Evolutionary conservation across 495 filamentous ascomycete genomes (phyloP).

Genomic region (Talaromyces wortmannii): DNA sequence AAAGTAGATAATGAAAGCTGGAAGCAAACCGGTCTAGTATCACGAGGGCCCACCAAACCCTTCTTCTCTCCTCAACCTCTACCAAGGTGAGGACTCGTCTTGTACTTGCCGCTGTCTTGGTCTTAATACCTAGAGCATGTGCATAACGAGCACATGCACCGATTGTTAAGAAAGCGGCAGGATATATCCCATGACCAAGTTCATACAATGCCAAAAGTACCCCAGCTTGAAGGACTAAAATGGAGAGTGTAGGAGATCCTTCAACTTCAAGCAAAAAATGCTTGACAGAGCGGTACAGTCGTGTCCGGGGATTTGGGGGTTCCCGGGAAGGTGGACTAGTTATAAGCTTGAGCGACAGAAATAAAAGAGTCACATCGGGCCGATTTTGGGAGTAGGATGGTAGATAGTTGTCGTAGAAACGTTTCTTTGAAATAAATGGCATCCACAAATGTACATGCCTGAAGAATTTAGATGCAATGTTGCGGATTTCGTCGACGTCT

Average conservation of each 20-base stretch:
- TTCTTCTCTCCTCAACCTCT: slow-evolving; percentile 40
- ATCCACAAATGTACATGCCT: slow-evolving; percentile 31
- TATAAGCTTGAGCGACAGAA: slow-evolving; percentile 42
- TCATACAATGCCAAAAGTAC: slow-evolving; percentile 28
- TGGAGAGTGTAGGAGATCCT: slow-evolving; percentile 21
- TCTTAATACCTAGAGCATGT: slow-evolving; percentile 40
- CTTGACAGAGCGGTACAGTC: slow-evolving; percentile 36
- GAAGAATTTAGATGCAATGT: slow-evolving; percentile 14
- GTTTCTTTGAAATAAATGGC: slow-evolving; percentile 43
- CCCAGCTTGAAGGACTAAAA: slow-evolving; percentile 25
- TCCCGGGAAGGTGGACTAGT: slow-evolving; percentile 6
- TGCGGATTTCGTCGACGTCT: slow-evolving; percentile 13
- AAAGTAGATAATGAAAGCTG: not conserved
- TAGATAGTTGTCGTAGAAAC: slow-evolving; percentile 21
- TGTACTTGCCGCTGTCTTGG: slow-evolving; percentile 13
- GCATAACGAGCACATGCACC: slow-evolving; percentile 28
- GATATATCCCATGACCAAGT: slow-evolving; percentile 28
- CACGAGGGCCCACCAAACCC: slow-evolving; percentile 44
- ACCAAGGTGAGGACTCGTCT: slow-evolving; percentile 11
- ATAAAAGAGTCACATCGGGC: slow-evolving; percentile 40
- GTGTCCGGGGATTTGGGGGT: slow-evolving; percentile 16
- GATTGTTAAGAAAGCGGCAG: slow-evolving; percentile 23
- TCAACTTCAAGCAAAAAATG: slow-evolving; percentile 30
- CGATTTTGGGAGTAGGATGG: slow-evolving; percentile 11
- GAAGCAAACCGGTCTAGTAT: slow-evolving; percentile 31